Conservation (phyloP, 1,284 basidiomycete species). For the Moesziomyces antarcticus region DNA sequence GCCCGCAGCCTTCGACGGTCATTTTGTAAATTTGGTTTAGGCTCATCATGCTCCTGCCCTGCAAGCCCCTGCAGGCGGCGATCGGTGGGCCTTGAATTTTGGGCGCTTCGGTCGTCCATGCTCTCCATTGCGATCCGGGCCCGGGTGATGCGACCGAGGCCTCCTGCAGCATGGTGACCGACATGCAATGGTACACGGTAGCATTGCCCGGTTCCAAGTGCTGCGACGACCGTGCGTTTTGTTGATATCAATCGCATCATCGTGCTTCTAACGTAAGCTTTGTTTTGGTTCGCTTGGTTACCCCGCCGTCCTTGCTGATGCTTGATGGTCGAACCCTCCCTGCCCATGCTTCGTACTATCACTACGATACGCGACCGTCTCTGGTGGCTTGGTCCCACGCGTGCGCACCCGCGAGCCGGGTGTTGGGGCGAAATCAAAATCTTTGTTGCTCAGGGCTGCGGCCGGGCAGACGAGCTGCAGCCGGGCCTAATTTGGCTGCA, state of each 20-base stretch:
- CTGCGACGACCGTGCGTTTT: background rate
- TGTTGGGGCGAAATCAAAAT: no score
- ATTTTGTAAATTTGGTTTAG: no score
- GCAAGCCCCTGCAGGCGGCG: conserved; percentile 16
- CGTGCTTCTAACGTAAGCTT: conserved; percentile 3
- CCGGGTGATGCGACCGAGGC: no score
- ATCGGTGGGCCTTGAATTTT: conserved; percentile 32
- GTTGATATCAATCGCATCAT: conserved; percentile 10
- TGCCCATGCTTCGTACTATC: no score
- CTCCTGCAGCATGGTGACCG: background rate
- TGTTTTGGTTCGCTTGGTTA: background rate
- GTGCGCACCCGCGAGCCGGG: background rate
- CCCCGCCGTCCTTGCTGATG: no score
- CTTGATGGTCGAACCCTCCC: no score
- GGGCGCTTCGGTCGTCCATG: background rate
- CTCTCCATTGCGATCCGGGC: background rate
- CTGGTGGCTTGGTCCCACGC: no score
- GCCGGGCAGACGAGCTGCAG: background rate
- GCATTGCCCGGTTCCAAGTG: background rate
- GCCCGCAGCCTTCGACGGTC: background rate
- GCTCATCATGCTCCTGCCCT: no score
- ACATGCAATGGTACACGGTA: background rate
- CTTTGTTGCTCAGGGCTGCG: no score
- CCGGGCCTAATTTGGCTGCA: background rate
- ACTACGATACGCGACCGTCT: no score